phyloP scores from a whole-genome alignment of 148 eudicot genomes.

The Arctostaphylos glauca region DNA sequence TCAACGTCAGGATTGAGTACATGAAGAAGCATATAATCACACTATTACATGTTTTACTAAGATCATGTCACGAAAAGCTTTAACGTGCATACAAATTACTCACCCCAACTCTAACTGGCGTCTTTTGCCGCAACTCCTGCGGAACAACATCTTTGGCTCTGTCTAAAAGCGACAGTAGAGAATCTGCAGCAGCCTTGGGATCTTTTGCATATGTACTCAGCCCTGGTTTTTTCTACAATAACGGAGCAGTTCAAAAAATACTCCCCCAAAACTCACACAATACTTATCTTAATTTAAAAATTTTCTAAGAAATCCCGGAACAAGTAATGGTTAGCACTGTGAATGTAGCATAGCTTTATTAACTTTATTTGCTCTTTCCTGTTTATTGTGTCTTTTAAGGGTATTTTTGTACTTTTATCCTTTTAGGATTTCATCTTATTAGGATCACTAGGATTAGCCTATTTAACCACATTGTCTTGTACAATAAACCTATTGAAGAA shows the following conservation, averaged over 20 bases:
- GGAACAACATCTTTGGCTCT: constrained; percentile 75
- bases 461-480: too few relatives aligned
- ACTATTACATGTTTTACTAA: neutral
- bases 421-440: too few relatives aligned
- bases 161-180: constrained; percentile 60
- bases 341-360: too few relatives aligned
- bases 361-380: too few relatives aligned
- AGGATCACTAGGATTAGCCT: too few relatives aligned
- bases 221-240: constrained; percentile 75
- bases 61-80: neutral
- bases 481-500: too few relatives aligned
- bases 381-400: too few relatives aligned
- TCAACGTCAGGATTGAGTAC: constrained; percentile 7
- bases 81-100: constrained; percentile 28
- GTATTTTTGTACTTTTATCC: too few relatives aligned
- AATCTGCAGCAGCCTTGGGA: constrained; percentile 81
- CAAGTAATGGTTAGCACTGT: neutral
- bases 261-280: neutral
- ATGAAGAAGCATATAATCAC: neutral
- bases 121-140: constrained; percentile 51
- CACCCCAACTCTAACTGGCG: constrained; percentile 96
- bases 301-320: neutral
- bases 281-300: neutral
- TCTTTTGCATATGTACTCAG: constrained; percentile 75
- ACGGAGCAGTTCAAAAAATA: neutral